Percentiles rank a stretch among this genome's conserved stretches.
phyloP scores from a whole-genome alignment of 2,329 filamentous ascomycete species.

The Penicillium crustosum region DNA sequence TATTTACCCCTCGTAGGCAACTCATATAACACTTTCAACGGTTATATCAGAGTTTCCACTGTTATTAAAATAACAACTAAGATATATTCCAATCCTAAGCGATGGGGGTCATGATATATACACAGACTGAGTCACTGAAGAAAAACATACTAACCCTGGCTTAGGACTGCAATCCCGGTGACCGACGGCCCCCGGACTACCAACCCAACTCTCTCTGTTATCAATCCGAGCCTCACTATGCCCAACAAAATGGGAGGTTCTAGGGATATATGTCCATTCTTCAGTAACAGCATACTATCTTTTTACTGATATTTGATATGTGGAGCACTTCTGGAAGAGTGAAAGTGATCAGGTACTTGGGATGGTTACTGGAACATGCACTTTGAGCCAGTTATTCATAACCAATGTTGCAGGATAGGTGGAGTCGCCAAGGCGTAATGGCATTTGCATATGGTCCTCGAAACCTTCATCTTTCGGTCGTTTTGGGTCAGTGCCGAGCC shows the following conservation, averaged over 20 bases:
- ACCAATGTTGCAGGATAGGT: constrained; percentile 4
- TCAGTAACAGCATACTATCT: neutral
- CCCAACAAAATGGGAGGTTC: neutral
- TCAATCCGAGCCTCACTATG: neutral
- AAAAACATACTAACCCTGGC: neutral
- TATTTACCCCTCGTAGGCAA: neutral
- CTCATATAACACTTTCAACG: neutral
- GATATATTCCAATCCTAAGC: neutral
- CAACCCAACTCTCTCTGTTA: neutral
- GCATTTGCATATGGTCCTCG: neutral
- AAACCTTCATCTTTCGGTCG: neutral
- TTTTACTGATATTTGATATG: neutral
- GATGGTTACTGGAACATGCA: neutral
- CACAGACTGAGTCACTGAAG: neutral
- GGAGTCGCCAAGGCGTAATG: neutral
- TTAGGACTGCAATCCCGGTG: neutral
- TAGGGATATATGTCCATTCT: neutral
- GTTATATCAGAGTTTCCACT: neutral
- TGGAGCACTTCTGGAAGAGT: neutral
- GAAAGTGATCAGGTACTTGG: neutral
- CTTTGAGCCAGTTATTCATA: constrained; percentile 4
- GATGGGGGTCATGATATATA: neutral
- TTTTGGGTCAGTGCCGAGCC: neutral
- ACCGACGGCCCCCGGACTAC: neutral
- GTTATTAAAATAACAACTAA: neutral